Base-by-base conservation (phyloP, 495 filamentous ascomycete species). In the Penicillium salamii region DNA sequence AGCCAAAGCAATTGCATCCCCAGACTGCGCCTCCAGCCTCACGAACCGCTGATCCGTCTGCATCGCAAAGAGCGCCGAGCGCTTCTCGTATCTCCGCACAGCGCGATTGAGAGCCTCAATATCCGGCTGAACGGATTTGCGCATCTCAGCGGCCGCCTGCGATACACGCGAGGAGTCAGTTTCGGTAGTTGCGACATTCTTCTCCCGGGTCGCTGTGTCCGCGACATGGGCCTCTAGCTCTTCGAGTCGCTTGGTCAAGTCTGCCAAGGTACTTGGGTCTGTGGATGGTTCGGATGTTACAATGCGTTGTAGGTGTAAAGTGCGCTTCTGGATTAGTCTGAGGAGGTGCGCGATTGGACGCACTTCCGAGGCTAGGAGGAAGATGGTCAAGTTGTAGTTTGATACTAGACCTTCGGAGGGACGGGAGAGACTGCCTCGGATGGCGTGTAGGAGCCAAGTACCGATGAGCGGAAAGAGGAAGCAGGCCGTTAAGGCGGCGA, bases 331-430 rank as follows among this genome's bases (percentile, higher is more conserved):
- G 17, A 95, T 76, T 46, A 97, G 78, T 60, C 83, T 88, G 48
- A 96, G 80, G 23, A 91, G 69, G 57, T 97, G 92, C 2, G 87
- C 79, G 42, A 87, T 58, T 2, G 95, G 93, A 2, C 85, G 81
- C 15, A 97, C 66, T 63, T 97, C 91, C 7, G 93, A 85, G 9
- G 89, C 91, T 7, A 96, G 78, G 9, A 96, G 72, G 67, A 97
- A 97, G 52, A 97, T 88, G n/a, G 87, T 90, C 42, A 98, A 78
- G 66, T 96, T 95, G 67, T 90, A 93, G 61, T 93, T 86, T 2
- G 90, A 95, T 13, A 97, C 87, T 12, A 95, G 73, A 2, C 89
- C 88, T 64, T 93, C 90, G 0, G 89, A 90, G 0, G 87, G 91
- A 13, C 87, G 78, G 2, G 87, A 90, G 7, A 97, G 80, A 36